Evolutionary conservation across 345 rosid genomes (phyloP).

Genomic region (Sisymbrium altissimum): DNA sequence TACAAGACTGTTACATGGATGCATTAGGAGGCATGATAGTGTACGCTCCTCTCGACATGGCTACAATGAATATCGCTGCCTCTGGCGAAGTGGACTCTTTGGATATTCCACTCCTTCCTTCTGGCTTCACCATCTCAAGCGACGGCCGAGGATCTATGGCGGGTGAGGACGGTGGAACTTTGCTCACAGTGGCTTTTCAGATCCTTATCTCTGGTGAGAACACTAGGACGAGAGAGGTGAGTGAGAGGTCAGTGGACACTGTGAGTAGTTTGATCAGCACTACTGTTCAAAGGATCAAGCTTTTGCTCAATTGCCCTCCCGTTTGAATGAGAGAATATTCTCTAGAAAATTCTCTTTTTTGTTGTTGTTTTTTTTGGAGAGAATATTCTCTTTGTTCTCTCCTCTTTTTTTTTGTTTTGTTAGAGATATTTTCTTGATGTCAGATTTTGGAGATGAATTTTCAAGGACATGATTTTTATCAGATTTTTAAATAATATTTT

Average conservation of each 20-base stretch:
- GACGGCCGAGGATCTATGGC: conserved; percentile 34
- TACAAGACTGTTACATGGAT: conserved; percentile 64
- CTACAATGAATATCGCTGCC: conserved; percentile 33
- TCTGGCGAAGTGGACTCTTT: conserved; percentile 35
- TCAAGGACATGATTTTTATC: background rate
- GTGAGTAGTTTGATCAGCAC: conserved; percentile 52
- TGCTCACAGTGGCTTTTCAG: conserved; percentile 63
- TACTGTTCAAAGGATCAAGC: conserved; percentile 51
- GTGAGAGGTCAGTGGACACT: conserved; percentile 43
- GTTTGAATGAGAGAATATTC: conserved; percentile 32
- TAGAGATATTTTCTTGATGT: conserved; percentile 1
- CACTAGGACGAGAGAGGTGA: conserved; percentile 8
- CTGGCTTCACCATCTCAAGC: conserved; percentile 60
- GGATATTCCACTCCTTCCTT: conserved; percentile 55
- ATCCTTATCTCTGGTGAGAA: conserved; percentile 40
- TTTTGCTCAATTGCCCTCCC: conserved; percentile 37
- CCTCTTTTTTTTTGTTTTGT: background rate
- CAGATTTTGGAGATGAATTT: background rate
- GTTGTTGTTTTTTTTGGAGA: no score
- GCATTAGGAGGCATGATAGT: conserved; percentile 45
- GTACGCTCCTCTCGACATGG: conserved; percentile 54
- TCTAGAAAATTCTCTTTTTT: conserved; percentile 23
- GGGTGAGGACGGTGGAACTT: conserved; percentile 35
- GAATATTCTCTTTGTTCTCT: conserved; percentile 11
- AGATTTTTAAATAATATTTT: background rate